These are phyloP conservation scores for Nelumbo lutea DNA, from an alignment of 164 flowering plant species.

Conservation along the genomic window DNA sequence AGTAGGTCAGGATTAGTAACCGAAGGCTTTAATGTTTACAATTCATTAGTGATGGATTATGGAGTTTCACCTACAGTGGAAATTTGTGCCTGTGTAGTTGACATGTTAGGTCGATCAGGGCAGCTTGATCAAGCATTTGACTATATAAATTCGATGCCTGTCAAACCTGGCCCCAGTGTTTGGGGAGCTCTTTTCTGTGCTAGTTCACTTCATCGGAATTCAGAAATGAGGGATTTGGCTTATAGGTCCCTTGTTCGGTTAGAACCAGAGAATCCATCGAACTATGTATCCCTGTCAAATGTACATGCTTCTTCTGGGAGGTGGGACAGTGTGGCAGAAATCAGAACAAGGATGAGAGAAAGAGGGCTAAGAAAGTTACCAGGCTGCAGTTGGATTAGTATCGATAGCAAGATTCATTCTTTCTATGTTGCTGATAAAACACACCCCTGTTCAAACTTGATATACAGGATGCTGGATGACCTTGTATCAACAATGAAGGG, in stretches of 20 bases:
- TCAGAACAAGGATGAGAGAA: constrained; percentile 53
- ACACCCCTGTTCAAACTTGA: constrained; percentile 37
- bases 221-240: constrained; percentile 51
- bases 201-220: constrained; percentile 43
- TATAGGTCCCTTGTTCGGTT: constrained; percentile 40
- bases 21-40: constrained; percentile 50
- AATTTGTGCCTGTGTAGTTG: constrained; percentile 67
- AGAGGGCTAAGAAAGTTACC: constrained; percentile 51
- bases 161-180: constrained; percentile 60
- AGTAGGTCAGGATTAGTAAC: constrained; percentile 43
- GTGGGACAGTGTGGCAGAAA: constrained; percentile 64
- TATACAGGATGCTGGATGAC: constrained; percentile 41
- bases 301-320: constrained; percentile 47
- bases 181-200: constrained; percentile 69
- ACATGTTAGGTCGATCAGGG: constrained; percentile 62
- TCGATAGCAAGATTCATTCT: constrained; percentile 37
- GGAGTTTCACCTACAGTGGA: constrained; percentile 47
- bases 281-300: constrained; percentile 61
- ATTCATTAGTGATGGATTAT: constrained; percentile 20
- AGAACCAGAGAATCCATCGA: constrained; percentile 69
- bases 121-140: constrained; percentile 51
- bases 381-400: constrained; percentile 78
- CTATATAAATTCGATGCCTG: constrained; percentile 50
- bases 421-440: constrained; percentile 58
- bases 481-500: constrained; percentile 40